Base-by-base conservation (phyloP, 1,139 yeast species). In the Ogataea hybrid region DNA sequence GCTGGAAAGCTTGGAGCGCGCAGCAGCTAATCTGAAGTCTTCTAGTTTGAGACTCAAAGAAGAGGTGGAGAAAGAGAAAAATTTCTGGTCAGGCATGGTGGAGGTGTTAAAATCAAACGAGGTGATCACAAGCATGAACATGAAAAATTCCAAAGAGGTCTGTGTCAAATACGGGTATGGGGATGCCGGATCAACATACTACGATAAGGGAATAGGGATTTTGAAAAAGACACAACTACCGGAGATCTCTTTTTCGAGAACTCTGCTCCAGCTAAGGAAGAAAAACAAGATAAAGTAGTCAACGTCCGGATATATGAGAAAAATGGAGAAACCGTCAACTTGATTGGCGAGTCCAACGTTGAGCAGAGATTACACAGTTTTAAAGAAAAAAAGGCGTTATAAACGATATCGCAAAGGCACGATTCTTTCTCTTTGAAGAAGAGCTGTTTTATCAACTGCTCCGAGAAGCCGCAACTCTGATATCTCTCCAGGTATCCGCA, bases 101-200 rank as follows among this genome's bases (percentile, higher is more conserved):
- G 64, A 69, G 23, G 75, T 81, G 37, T 73, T 77, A 22, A 72
- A 77, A 42, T 71, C 71, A 11, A 78, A 84, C 37, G 97, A 89
- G 56, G 83, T 84, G 1, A 65, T 90, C 14, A 83, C 83, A 57
- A 85, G 85, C 55, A 71, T 83, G 28, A 72, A 81, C 43, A 84
- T 46, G 11, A 42, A 42, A 16, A 44, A 39, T 6, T 25, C 50
- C 9, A 43, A 47, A 39, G 69, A 74, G 15, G 69, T 90, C 32
- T 95, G 90, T 2, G 84, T 90, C 28, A 87, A 86, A 56, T 90
- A 85, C 58, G 97, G 97, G 0, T 92, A 79, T 63, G 92, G 85
- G 8, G 97, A 89, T 61, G 81, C 95, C 0, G 98, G 97, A 0
- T 86, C 96, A 1, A 76, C 72, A 27, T 86, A 77, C 54, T 70